Evolutionary conservation across 23 red algal genomes (phyloP).

Genomic region (Gracilaria caudata): DNA sequence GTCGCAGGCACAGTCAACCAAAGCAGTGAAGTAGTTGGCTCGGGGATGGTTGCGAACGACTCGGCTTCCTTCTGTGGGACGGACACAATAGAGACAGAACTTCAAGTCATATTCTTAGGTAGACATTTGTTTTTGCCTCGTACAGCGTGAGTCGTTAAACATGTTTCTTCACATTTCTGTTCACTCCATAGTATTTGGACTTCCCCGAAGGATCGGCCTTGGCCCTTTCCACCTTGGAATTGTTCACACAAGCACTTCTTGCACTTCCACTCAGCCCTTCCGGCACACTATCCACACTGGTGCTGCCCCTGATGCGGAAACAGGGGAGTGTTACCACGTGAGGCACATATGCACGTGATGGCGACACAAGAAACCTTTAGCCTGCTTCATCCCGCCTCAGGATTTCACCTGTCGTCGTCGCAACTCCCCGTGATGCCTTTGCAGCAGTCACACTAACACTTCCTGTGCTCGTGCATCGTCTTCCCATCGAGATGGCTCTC

Average conservation of each 20-base stretch:
- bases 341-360: background rate
- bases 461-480: background rate
- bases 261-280: background rate
- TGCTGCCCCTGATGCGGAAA: background rate
- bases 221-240: background rate
- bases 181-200: background rate
- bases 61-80: conserved; percentile 93
- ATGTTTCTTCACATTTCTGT: conserved; percentile 34
- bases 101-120: conserved; percentile 91
- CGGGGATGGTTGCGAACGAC: conserved; percentile 93
- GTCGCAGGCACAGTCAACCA: conserved; percentile 95
- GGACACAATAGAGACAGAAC: conserved; percentile 85
- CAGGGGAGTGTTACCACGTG: background rate
- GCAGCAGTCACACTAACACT: background rate
- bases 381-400: background rate
- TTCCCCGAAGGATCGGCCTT: background rate
- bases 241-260: background rate
- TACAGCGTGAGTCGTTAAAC: conserved; percentile 28
- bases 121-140: background rate
- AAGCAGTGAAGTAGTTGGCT: conserved; percentile 90
- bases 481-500: background rate
- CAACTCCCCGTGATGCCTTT: background rate
- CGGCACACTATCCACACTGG: background rate
- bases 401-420: background rate
- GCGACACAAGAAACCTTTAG: background rate